Base-by-base conservation (phyloP, 495 filamentous ascomycete species). In the Hyaloscypha hepaticicola region DNA sequence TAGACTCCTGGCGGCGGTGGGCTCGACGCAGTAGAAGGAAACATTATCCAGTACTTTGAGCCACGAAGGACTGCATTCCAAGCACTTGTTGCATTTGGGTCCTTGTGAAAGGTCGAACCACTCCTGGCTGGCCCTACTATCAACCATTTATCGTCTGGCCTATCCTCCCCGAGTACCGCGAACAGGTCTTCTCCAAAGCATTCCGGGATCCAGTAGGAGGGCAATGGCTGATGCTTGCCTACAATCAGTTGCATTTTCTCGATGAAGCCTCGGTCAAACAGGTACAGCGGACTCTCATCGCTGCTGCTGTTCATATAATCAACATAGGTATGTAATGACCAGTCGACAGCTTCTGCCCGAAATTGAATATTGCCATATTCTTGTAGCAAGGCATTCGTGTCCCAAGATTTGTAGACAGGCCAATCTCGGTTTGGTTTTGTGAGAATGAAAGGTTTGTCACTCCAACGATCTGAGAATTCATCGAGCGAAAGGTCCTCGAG, bases 11-110 rank as follows among this genome's bases (percentile, higher is more conserved):
- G 95, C 1, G 70, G 70, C 11, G 90, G 90, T 9, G 87, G 84
- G 70, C 86, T 76, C 49, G 82, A 41, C 70, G 78, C 26, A 82
- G 84, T 29, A 83, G 88, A 78, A 53, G 95, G 86, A 80, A 97
- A 94, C 89, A 92, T 96, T 66, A 99, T 96, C 95, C 95, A 99
- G 79, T 98, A 99, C 74, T 99, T 99, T 22, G 89, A 87, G 19
- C 95, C 95, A 60, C 88, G 83, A 33, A 99, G 74, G 19, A 98
- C 93, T 0, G 95, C 94, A 73, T 99, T 99, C 95, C 95, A 99
- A 2, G 95, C 95, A 67, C 90, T 93, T 25, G 82, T 83, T 1
- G 77, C 82, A 65, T 83, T 86, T 49, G 85, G 85, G 60, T 88
- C 85, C 74, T 97, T 97, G 79, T 99, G 95, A 70, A 97, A 97